Conservation (phyloP, 106 monocot species). For the Allium fistulosum region DNA sequence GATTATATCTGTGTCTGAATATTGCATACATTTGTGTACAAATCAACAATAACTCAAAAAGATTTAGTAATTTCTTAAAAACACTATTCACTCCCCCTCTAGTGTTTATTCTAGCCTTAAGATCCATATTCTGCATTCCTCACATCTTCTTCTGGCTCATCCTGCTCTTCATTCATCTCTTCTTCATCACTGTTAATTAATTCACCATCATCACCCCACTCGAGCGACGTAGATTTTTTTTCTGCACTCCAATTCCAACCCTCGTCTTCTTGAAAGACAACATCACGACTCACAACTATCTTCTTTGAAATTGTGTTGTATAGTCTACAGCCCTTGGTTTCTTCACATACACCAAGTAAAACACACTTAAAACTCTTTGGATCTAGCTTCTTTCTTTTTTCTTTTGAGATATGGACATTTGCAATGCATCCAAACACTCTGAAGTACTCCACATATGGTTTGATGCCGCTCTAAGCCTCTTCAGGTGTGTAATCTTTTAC, state of each 20-base stretch:
- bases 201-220: not conserved
- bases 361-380: not conserved
- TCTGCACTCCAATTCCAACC: not conserved
- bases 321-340: not conserved
- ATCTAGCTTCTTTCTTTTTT: not conserved
- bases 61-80: no score
- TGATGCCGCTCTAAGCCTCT: constrained; percentile 8
- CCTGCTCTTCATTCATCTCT: not conserved
- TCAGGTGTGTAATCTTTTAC: constrained; percentile 1
- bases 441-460: constrained; percentile 2
- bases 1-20: no score
- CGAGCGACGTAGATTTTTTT: not conserved
- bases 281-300: not conserved
- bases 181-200: not conserved
- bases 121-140: no score
- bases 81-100: no score
- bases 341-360: not conserved
- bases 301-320: constrained; percentile 1
- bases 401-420: constrained; percentile 3
- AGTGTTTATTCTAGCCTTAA: no score
- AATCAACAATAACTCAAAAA: no score
- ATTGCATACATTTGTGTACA: no score
- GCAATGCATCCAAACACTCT: constrained; percentile 12
- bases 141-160: not conserved
- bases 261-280: not conserved